A percentile compares a stretch with the other conserved stretches of the same genome.
Evolutionary conservation across 306 rosid species (phyloP).

Genomic region (Luffa acutangula): DNA sequence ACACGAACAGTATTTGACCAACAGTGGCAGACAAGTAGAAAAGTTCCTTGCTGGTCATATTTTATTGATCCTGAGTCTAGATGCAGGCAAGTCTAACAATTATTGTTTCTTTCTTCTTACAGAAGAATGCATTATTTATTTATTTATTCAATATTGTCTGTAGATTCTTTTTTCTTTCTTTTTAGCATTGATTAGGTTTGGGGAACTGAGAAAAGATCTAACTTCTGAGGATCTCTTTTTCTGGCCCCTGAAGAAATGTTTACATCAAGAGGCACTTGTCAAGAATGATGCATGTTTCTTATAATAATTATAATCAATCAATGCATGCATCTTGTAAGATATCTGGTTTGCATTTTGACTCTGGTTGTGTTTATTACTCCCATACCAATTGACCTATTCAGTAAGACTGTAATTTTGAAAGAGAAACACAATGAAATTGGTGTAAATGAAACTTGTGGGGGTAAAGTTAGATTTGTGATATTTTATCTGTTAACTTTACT

Average conservation of each 20-base stretch:
- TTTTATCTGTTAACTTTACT: no score
- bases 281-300: not conserved
- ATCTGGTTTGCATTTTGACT: not conserved
- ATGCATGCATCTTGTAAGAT: not conserved
- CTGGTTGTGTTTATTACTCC: not conserved
- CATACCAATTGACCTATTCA: not conserved
- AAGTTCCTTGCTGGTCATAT: conserved; percentile 96
- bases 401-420: not conserved
- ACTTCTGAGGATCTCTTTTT: not conserved
- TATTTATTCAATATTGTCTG: not conserved
- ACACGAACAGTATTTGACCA: conserved; percentile 55
- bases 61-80: conserved; percentile 39
- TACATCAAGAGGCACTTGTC: not conserved
- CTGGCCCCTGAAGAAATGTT: not conserved
- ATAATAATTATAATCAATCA: not conserved
- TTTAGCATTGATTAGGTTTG: not conserved
- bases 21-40: conserved; percentile 73
- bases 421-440: not conserved
- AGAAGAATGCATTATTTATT: not conserved
- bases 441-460: no score
- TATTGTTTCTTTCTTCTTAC: not conserved
- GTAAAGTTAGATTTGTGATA: no score
- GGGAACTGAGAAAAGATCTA: not conserved
- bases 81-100: conserved; percentile 51
- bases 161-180: not conserved